Evolutionary conservation across 306 rosid species (phyloP).

Genomic region (Prosopis cineraria): DNA sequence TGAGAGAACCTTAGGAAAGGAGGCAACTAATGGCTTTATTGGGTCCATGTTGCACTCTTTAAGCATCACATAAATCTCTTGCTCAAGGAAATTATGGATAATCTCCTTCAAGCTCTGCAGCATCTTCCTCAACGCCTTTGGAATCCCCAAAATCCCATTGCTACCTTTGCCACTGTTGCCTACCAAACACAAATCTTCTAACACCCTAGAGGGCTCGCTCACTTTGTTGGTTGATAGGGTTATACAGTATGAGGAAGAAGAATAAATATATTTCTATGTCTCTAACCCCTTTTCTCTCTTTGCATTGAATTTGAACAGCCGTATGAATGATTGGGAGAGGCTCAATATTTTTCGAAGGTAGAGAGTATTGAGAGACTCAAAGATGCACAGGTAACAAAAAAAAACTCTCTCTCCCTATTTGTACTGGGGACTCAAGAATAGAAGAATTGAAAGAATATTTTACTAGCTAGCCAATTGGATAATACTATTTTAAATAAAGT

Average conservation of each 20-base stretch:
- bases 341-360: too few relatives aligned
- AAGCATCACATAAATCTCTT: constrained; percentile 91
- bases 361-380: too few relatives aligned
- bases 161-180: constrained; percentile 49
- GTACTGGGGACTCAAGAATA: too few relatives aligned
- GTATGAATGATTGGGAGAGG: too few relatives aligned
- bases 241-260: constrained; percentile 56
- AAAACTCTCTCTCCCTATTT: too few relatives aligned
- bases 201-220: constrained; percentile 23
- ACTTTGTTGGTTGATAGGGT: constrained; percentile 37
- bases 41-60: constrained; percentile 99
- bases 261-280: constrained; percentile 8
- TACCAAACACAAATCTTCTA: constrained; percentile 48
- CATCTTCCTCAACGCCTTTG: constrained; percentile 80
- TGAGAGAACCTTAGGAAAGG: constrained; percentile 74
- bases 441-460: too few relatives aligned
- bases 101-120: constrained; percentile 93
- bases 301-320: too few relatives aligned
- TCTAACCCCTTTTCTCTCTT: constrained; percentile 33
- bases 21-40: constrained; percentile 96
- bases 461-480: too few relatives aligned
- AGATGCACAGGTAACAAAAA: too few relatives aligned
- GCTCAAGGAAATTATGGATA: constrained; percentile 75
- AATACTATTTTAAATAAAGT: too few relatives aligned
- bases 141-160: constrained; percentile 68